phyloP scores from a whole-genome alignment of 2,329 filamentous ascomycete species.

The Biscogniauxia marginata region DNA sequence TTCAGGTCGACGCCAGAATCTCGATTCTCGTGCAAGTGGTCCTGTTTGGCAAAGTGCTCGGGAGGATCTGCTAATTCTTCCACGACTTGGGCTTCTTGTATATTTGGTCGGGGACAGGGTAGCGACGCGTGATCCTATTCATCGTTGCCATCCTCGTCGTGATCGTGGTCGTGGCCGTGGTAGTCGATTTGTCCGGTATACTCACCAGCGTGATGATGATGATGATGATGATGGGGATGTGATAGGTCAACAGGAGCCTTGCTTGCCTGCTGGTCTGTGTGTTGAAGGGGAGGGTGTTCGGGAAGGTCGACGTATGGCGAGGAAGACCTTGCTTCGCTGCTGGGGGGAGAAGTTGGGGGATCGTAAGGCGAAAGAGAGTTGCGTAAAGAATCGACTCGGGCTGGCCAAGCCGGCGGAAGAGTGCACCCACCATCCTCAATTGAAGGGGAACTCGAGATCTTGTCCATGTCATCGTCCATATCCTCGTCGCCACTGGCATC shows the following conservation, averaged over 20 bases:
- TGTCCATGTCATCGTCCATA: conserved; percentile 91
- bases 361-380: conserved; percentile 30
- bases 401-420: conserved; percentile 43
- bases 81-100: conserved; percentile 14
- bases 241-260: conserved; percentile 32
- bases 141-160: conserved; percentile 35
- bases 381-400: conserved; percentile 43
- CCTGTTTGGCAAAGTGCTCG: conserved; percentile 7
- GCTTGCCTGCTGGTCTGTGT: conserved; percentile 30
- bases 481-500: conserved; percentile 71
- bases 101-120: conserved; percentile 10
- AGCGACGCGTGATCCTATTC: conserved; percentile 12
- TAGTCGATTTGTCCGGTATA: conserved; percentile 34
- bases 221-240: conserved; percentile 21
- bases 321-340: conserved; percentile 38
- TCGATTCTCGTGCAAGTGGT: background rate
- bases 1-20: conserved; percentile 19
- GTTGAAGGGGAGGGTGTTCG: conserved; percentile 32
- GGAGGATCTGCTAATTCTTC: conserved; percentile 3
- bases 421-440: conserved; percentile 96
- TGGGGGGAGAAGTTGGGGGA: conserved; percentile 30
- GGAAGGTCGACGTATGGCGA: conserved; percentile 43
- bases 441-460: conserved; percentile 96
- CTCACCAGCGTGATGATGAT: conserved; percentile 52
- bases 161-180: conserved; percentile 26